Base-by-base conservation (phyloP, 2,329 filamentous ascomycete genomes). In the Xylaria sp. region DNA sequence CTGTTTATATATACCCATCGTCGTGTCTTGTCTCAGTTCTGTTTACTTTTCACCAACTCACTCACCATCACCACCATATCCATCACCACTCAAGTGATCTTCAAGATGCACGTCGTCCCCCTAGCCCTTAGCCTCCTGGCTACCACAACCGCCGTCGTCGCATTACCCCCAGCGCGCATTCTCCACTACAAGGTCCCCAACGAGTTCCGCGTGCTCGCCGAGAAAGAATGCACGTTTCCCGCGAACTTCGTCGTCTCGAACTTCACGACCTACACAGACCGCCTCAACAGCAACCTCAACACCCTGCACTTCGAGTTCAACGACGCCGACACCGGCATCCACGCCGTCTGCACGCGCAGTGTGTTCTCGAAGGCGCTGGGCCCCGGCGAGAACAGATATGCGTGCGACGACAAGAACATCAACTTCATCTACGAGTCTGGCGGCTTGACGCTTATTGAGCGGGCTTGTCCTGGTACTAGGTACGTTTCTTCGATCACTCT, bases 341-440 rank as follows among this genome's bases (percentile, higher is more conserved):
- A 63, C 39, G 70, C 71, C 5, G 52, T 42, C 11, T 72, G 71
- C 50, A 52, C 56, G n/a, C 67, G 59, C 13, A 70, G 71, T 60
- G 65, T 67, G 19, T 65, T 67, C 35, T 71, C 70, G 42, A 67
- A 59, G 48, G 47, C 66, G 30, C 67, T 49, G 11, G 60, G 63
- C 35, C 58, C 58, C 10, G 62, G 63, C 16, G 59, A 64, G 18
- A 67, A 70, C 58, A 65, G 59, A 55, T 72, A 67, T 55, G 62
- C 58, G 18, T 72, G 71, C 54, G 66, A 68, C 46, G 60, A 71
- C 52, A 42, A 52, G 37, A 63, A 61, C 34, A 64, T 72, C 34
- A 53, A 63, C 54, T 72, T 72, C 59, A 69, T 72, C 54, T 72
- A 70, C 47, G 67, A 71, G 58, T 68, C 67, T 13, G 67, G 65